A percentile compares a stretch with the other conserved stretches of the same genome.
Evolutionary conservation across 106 monocot species (phyloP).

Genomic region (Gastrodia elata): DNA sequence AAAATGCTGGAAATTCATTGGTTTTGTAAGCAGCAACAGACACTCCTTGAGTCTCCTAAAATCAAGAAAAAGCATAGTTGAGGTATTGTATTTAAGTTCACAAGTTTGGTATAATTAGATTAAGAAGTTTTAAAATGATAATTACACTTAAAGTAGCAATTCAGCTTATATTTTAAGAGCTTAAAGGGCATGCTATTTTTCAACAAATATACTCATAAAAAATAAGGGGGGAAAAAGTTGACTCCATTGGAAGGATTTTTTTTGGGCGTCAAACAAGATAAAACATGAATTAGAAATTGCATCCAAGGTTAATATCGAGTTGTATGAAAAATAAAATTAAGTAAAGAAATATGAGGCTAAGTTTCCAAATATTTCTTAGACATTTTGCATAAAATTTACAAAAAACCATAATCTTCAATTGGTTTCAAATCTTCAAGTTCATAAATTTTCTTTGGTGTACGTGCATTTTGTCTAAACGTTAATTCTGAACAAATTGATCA

Average conservation of each 20-base stretch:
- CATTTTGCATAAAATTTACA: background rate
- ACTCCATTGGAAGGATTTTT: background rate
- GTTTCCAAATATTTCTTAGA: no score
- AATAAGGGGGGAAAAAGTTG: background rate
- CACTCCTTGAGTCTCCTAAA: conserved; percentile 96
- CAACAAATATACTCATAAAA: background rate
- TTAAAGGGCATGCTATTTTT: background rate
- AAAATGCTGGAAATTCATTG: conserved; percentile 90
- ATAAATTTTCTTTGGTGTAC: background rate
- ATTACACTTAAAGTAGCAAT: background rate
- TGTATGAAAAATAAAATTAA: no score
- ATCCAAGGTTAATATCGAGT: background rate
- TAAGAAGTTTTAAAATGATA: background rate
- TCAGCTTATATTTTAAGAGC: background rate
- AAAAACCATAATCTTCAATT: background rate
- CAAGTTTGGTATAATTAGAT: background rate
- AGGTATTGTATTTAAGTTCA: background rate
- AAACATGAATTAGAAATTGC: background rate
- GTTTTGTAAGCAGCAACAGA: conserved; percentile 74
- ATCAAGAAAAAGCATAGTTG: background rate
- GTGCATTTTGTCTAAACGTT: background rate
- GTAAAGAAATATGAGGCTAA: no score
- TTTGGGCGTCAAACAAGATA: background rate
- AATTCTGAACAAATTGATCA: background rate
- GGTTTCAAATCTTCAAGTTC: background rate